Evolutionary conservation across 768 basidiomycete genomes (phyloP), one percentile per base, ranked within the genome.

Genomic region (Russula olivacea): DNA sequence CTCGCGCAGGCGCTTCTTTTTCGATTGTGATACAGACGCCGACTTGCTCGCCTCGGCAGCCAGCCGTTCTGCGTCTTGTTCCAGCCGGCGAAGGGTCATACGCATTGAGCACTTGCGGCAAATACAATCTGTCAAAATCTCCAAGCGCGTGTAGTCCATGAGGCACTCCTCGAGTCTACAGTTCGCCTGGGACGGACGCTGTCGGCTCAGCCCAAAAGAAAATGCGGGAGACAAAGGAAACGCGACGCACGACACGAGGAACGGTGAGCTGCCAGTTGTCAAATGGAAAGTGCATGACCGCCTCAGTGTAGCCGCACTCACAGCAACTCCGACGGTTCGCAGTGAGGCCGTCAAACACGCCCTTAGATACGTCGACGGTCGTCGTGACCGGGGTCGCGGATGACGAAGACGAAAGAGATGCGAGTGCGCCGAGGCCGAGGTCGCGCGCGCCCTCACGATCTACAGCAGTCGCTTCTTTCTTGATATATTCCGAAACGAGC

Each of bases 41-140:
- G 76, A 74, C 25, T 68, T 72, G 43, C 55, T 66, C 28, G 72
- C 66, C 1, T 70, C 68, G 47, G 69, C 73, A 10, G 72, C 65
- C n/a, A 93, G 76, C 23, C 79, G 75, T 40, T 84, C 80, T 5
- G 84, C 76, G 59, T 95, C 93, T 10, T 81, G 74, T 45, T 76
- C 73, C 59, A 95, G 78, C 52, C 85, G 79, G 53, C 76, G 76
- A 67, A 84, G 82, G 0, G 97, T 98, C 19, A 88, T 86, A 6
- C 85, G 76, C 64, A 98, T 77, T 1, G 93, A 92, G 71, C 97
- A 99, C 64, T 88, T 87, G 23, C 94, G 86, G 74, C 97, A 99
- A 30, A 93, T 85, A 69, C 93, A 96, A 70, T 95, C 94, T n/a
- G 82, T 83, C 51, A 99, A 80, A 40, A 90, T 74, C 72, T 99